Evolutionary conservation across 75 land plant species (phyloP), one percentile per base, ranked within the genome.

Genomic region (Pinus albicaulis): DNA sequence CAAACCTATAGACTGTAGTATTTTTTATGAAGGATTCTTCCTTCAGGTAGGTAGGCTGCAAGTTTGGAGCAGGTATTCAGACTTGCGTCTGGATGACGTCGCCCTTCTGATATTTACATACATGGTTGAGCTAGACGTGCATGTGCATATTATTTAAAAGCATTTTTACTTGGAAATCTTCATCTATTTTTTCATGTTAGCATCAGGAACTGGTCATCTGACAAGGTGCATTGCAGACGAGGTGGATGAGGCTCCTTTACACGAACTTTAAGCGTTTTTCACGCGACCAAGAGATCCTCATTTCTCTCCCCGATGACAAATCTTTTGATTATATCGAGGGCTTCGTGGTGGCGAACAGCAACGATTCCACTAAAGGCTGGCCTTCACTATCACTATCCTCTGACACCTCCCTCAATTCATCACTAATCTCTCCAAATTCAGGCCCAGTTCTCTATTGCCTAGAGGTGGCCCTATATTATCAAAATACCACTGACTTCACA

Each of bases 261-360:
- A 31, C 80, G 7, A 86, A 90, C 53, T 95, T 95, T 73, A 84
- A 78, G 15, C 78, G 60, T 13, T 95, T 89, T 82, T 70, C 84
- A 14, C 57, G 69, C 19, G 98, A 95, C 78, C 89, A 88, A 24
- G 98, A 92, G 78, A 70, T 22, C 1, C 78, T 93, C 12, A 82
- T 91, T 20, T 78, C 76, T 55, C 82, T 68, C 31, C 61, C 80
- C 3, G 76, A 71, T 3, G 74, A 57, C 16, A 79, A 74, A 34
- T 77, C 85, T 36, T 91, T 93, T 76, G 98, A 95, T 66, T 95
- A 93, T 86, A 76, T 95, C 62, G 98, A 95, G 76, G 98, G 98
- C 2, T 95, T 90, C 76, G 93, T 80, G 20, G 88, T 95, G 41
- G 74, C 83, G 17, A 95, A 95, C 83, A 81, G 77, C 56, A 73